Evolutionary conservation across 2,329 filamentous ascomycete species (phyloP), one percentile per base, ranked within the genome.

Genomic region (Aspergillus brasiliensis): DNA sequence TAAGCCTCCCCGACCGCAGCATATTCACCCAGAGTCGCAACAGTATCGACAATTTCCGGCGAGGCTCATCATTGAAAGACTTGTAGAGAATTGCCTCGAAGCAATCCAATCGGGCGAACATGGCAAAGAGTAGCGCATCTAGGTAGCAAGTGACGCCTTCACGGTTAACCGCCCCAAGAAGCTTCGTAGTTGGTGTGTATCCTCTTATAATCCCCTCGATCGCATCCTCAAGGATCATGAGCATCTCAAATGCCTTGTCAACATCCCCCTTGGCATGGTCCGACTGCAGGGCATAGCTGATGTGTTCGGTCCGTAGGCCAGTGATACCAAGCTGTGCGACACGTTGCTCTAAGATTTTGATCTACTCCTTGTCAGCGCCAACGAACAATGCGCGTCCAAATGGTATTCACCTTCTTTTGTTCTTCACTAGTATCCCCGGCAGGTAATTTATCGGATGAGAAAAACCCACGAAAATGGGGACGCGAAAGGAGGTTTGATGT

Each of bases 11-110:
- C 6, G 88, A 88, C 64, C 95, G 85, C 63, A 98, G 77, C 82
- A 97, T 85, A 70, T 98, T 98, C 48, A 98, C 93, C 91, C 94
- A 99, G 51, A 98, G 80, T 56, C 94, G 86, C 52, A 98, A 75
- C 21, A 96, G 77, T 8, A 88, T 87, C n/a, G 89, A 89, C 56
- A 99, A 80, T 67, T 88, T 91, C 67, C 86, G 87, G 63, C 89
- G 86, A 23, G 84, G 81, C 63, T 91, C 87, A 62, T 95, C 90
- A 25, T 87, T 84, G 62, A 91, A 91, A 7, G 88, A 87, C 59
- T 89, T 89, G 73, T 91, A 93, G 34, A 97, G 82, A 83, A 98
- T 96, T 51, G 90, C 91, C 75, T 98, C 94, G 73, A 97, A 99
- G 64, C 90, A 93, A 66, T 92, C 89, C 38, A 97, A 83, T 61